These are phyloP conservation scores for Cinchona pubescens DNA, from an alignment of 257 asterid genomes.

Conservation along the genomic window DNA sequence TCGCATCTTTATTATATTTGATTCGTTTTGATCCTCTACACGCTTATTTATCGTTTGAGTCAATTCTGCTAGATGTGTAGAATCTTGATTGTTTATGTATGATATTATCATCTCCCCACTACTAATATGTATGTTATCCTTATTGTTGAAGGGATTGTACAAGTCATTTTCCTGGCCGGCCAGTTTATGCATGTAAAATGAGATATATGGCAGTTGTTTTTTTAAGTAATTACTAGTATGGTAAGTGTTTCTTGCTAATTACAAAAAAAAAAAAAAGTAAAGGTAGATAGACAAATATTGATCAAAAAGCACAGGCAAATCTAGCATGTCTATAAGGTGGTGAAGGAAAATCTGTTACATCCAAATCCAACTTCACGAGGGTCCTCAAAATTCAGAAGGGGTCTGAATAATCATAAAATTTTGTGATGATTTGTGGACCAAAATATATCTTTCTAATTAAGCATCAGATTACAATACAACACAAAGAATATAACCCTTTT, in stretches of 20 bases:
- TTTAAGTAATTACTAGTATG: no score
- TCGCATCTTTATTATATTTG: no score
- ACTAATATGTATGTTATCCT: background rate
- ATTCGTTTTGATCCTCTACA: no score
- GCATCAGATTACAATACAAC: conserved; percentile 17
- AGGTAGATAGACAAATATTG: background rate
- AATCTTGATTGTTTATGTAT: background rate
- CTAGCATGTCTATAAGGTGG: background rate
- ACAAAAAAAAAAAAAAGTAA: no score
- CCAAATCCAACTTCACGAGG: conserved; percentile 2
- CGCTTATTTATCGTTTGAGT: no score
- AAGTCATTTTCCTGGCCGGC: background rate
- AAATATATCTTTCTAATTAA: conserved; percentile 12
- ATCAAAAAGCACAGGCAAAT: background rate
- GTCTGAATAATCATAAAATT: background rate
- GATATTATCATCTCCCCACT: background rate
- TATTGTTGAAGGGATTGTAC: background rate
- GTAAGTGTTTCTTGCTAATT: no score
- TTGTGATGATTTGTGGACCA: conserved; percentile 25
- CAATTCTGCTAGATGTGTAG: no score
- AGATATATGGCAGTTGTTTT: no score
- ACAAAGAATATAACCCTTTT: background rate
- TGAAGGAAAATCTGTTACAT: background rate
- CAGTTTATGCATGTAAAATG: background rate
- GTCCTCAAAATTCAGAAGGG: background rate